Evolutionary conservation across 768 basidiomycete genomes (phyloP).

Genomic region (Trametes meyenii): DNA sequence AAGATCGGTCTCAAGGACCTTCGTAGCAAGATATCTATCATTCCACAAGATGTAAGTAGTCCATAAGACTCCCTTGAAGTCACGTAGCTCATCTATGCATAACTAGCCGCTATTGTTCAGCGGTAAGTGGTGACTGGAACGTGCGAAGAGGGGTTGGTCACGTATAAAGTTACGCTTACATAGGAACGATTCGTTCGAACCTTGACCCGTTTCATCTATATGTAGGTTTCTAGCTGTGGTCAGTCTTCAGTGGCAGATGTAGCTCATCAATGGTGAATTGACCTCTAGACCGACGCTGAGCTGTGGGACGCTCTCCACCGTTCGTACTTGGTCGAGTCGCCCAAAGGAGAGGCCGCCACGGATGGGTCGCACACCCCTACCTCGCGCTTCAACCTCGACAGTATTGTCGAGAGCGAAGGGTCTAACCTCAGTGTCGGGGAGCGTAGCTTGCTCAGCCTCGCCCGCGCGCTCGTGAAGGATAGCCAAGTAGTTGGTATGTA

Average conservation of each 20-base stretch:
- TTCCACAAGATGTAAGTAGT: constrained; percentile 65
- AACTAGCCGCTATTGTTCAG: constrained; percentile 58
- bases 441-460: constrained; percentile 53
- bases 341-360: constrained; percentile 20
- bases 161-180: not conserved
- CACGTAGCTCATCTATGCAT: not conserved
- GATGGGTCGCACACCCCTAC: constrained; percentile 25
- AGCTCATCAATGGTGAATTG: not conserved
- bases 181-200: constrained; percentile 59
- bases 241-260: not conserved
- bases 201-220: constrained; percentile 53
- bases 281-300: constrained; percentile 48
- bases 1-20: constrained; percentile 68
- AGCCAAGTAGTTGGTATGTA: constrained; percentile 43
- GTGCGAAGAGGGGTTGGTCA: too few species aligned
- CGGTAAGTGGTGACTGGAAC: constrained; percentile 39
- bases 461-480: constrained; percentile 56
- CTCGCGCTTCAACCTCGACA: constrained; percentile 52
- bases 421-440: constrained; percentile 51
- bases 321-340: constrained; percentile 48
- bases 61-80: constrained; percentile 10
- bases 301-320: constrained; percentile 77
- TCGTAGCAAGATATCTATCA: constrained; percentile 60
- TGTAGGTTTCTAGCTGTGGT: constrained; percentile 44
- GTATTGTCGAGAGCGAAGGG: constrained; percentile 55